Base-by-base conservation (phyloP, 228 moss, liverwort and hornwort species). In the Sphagnum magellanicum region DNA sequence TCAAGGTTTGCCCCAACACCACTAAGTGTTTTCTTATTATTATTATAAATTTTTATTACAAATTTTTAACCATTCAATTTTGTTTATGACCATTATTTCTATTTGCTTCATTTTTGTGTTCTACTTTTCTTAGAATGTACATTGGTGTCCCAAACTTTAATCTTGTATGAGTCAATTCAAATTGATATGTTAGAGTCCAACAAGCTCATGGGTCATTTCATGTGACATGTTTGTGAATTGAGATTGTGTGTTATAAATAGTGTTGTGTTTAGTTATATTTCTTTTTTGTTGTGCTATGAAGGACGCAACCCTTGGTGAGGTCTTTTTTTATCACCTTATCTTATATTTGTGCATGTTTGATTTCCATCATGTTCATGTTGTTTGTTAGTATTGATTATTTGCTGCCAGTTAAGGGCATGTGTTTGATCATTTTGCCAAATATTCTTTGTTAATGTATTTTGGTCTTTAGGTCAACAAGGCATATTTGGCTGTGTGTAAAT, bases 251-350 rank as follows among this genome's bases (percentile, higher is more conserved):
- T 3, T 32, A 32, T 32, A 32, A 3, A 32, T 32, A 3, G 32
- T 32, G 32, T 32, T 32, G 32, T 3, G 32, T 32, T 32, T 32
- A 32, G 3, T 0, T 32, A 32, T 32, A 32, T 2, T 3, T 69
- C 79, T 87, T 50, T 92, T 93, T 82, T 89, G 89, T 57, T 85
- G 79, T 68, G 87, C 87, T 53, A 87, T 74, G 77, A 98, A 91
- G 73, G 93, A 91, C 79, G 80, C 83, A 47, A 98, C 82, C 12
- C 83, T 98, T 49, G 93, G 91, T 57, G 91, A 97, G 85, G 91
- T 91, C 66, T 66, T 61, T 75, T 75, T 59, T 65, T 57, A 32
- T 47, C 61, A 61, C 49, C 69, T 12, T 51, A 32, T 73, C 48
- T 67, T 52, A 63, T 16, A 76, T 49, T 8, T 59, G 51, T 59